Evolutionary conservation across 306 rosid genomes (phyloP).

Genomic region (Ormosia emarginata): DNA sequence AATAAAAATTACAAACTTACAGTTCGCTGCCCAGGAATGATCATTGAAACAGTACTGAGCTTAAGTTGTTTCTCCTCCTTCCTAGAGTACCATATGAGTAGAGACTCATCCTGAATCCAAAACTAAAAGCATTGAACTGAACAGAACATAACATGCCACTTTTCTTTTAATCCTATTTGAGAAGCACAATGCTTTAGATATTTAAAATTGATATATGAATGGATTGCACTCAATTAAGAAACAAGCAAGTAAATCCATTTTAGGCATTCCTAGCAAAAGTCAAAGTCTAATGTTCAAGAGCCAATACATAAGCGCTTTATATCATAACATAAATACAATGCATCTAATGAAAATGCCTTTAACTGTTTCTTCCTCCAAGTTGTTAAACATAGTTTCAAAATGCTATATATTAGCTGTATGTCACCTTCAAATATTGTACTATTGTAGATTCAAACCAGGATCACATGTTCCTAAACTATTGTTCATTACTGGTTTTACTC

Average conservation of each 20-base stretch:
- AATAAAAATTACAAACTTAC: slow-evolving; percentile 52
- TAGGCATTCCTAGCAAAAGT: slow-evolving; percentile 2
- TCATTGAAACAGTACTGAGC: slow-evolving; percentile 72
- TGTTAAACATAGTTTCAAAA: slow-evolving; percentile 1
- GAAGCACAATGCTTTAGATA: neutral
- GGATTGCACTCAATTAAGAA: slow-evolving; percentile 25
- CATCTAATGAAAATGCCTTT: neutral
- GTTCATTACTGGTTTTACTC: slow-evolving; percentile 3
- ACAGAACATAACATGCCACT: slow-evolving; percentile 14
- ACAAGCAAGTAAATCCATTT: neutral
- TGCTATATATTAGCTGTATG: neutral
- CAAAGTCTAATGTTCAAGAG: neutral
- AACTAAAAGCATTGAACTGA: slow-evolving; percentile 19
- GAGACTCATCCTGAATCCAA: slow-evolving; percentile 73
- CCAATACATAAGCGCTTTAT: neutral
- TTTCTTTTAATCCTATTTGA: neutral
- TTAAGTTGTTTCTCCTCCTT: slow-evolving; percentile 81
- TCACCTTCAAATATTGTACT: neutral
- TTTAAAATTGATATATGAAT: slow-evolving; percentile 1
- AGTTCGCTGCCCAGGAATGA: slow-evolving; percentile 96
- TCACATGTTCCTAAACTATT: neutral
- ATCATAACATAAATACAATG: neutral
- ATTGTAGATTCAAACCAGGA: neutral
- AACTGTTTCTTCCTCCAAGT: neutral
- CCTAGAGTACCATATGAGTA: slow-evolving; percentile 84